Base-by-base conservation (phyloP, 169 alveolate species). In the Eimeria acervulina region DNA sequence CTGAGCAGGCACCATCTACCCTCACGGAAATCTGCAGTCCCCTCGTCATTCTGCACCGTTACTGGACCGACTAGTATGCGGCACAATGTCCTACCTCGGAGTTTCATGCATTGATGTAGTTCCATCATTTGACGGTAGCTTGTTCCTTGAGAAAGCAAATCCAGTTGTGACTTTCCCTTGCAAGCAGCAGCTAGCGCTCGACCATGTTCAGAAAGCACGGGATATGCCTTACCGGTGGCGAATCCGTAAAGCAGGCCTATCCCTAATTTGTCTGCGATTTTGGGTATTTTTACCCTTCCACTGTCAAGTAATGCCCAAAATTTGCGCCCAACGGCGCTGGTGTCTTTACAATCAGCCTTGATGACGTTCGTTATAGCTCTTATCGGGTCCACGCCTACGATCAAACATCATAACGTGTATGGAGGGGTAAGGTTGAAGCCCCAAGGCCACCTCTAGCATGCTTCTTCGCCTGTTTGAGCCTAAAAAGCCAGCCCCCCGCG, bases 161-260 rank as follows among this genome's bases (percentile, higher is more conserved):
- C 93, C 28, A 87, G 33, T 36, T 44, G 26, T 26, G 40, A 21
- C 26, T 55, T 28, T n/a, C 59, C 93, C 36, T 61, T 33, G 93
- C 93, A 87, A 59, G 81, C 93, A 7, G 59, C 38, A 85, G n/a
- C 93, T 26, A 87, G 76, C n/a, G 78, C 78, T 55, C 81, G 93
- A 17, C 93, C 93, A n/a, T 72, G 44, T 5, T 59, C 66, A 36
- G 93, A 33, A 33, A 87, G 78, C 40, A 12, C 40, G n/a, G 83
- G 33, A 47, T 59, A 61, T 12, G 93, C 5, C 28, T 87, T 40
- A 38, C 93, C 83, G 17, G 55, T 38, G 55, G 59, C 15, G 47
- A 61, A 61, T 23, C 93, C 93, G 80, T 87, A 87, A 51, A 51
- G 80, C 66, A 87, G 28, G 31, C 83, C 80, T 59, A 36, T 17